A percentile compares a stretch with the other conserved stretches of the same genome.
Conservation (phyloP, 2,329 filamentous ascomycete species). For the Uncinocarpus reesii region DNA sequence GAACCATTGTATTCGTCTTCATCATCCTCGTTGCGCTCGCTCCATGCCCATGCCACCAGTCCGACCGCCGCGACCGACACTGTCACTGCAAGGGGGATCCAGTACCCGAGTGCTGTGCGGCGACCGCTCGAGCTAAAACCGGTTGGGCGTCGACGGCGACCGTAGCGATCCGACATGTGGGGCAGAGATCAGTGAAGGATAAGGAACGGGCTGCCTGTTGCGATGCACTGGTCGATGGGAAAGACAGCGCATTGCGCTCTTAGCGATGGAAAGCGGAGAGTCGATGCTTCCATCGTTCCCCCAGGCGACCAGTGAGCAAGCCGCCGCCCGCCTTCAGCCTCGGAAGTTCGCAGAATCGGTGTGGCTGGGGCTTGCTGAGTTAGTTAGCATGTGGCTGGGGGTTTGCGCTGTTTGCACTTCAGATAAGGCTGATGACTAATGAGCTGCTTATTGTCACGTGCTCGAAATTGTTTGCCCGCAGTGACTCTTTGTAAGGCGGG, state of each 20-base stretch:
- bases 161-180: slow-evolving; percentile 32
- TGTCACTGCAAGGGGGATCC: slow-evolving; percentile 78
- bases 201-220: slow-evolving; percentile 13
- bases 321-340: too few relatives aligned
- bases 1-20: slow-evolving; percentile 52
- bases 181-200: slow-evolving; percentile 21
- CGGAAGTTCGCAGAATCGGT: too few relatives aligned
- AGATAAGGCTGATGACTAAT: neutral
- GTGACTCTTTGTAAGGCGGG: too few relatives aligned
- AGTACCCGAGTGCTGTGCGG: slow-evolving; percentile 52
- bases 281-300: too few relatives aligned
- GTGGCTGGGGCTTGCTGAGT: too few relatives aligned
- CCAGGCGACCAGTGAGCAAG: too few relatives aligned
- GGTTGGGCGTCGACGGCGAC: slow-evolving; percentile 29
- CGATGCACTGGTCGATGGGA: slow-evolving; percentile 1
- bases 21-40: slow-evolving; percentile 66
- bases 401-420: slow-evolving; percentile 26
- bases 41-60: slow-evolving; percentile 87
- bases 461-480: neutral
- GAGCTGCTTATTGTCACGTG: slow-evolving; percentile 6
- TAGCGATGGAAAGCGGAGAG: neutral
- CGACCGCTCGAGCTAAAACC: slow-evolving; percentile 35
- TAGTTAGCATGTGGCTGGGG: too few relatives aligned
- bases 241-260: slow-evolving; percentile 27
- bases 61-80: slow-evolving; percentile 80